phyloP scores from a whole-genome alignment of 768 basidiomycete genomes.

The Thelephora ganbajun region DNA sequence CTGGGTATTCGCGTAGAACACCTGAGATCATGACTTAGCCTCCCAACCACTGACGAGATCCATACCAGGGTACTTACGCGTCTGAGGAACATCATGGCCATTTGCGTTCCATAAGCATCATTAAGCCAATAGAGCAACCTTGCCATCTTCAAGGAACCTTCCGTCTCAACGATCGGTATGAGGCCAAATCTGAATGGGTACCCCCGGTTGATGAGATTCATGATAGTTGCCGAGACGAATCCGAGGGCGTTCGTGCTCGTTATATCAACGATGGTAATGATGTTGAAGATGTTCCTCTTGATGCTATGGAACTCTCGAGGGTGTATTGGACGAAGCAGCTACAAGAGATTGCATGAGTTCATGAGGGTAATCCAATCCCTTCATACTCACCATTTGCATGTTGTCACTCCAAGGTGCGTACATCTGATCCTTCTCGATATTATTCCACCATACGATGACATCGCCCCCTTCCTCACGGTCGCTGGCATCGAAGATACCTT shows the following conservation, averaged over 20 bases:
- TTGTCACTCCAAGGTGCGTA: conserved; percentile 17
- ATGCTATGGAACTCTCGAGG: conserved; percentile 70
- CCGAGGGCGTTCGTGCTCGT: conserved; percentile 44
- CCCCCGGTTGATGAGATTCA: conserved; percentile 54
- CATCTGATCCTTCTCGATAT: conserved; percentile 72
- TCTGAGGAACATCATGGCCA: conserved; percentile 47
- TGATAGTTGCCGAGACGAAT: conserved; percentile 50
- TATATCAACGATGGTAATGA: conserved; percentile 72
- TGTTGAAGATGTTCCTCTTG: conserved; percentile 70
- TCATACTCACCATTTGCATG: neutral
- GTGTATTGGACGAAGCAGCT: conserved; percentile 69
- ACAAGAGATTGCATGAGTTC: conserved; percentile 4
- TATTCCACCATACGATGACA: conserved; percentile 80
- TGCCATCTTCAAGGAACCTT: conserved; percentile 51
- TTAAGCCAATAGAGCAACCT: conserved; percentile 56
- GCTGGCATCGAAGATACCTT: conserved; percentile 83
- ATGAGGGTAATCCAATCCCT: no score
- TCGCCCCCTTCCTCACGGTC: conserved; percentile 70
- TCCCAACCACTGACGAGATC: neutral
- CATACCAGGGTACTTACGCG: conserved; percentile 23
- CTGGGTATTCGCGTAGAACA: neutral
- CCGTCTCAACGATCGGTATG: conserved; percentile 52
- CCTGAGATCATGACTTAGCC: neutral
- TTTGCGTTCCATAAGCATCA: conserved; percentile 44
- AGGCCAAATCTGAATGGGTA: conserved; percentile 79